Conservation (phyloP, 306 rosid species). For the Dalbergia oliveri region DNA sequence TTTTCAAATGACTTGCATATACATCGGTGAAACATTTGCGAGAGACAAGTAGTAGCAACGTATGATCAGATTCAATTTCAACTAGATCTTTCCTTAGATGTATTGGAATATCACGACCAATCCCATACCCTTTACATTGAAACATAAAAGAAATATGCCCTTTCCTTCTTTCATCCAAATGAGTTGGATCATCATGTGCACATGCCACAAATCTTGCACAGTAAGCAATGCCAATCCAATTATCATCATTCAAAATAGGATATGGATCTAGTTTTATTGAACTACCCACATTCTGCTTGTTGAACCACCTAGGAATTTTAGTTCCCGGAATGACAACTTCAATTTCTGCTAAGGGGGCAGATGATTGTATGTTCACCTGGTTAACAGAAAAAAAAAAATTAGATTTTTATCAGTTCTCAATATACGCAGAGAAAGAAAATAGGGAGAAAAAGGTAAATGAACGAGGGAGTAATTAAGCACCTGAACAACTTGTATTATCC, state of each 20-base stretch:
- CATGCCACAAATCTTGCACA: too few relatives aligned
- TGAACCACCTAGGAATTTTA: constrained; percentile 36
- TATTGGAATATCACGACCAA: too few relatives aligned
- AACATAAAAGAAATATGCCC: too few relatives aligned
- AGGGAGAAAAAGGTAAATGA: background rate
- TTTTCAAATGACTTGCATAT: background rate
- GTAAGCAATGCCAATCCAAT: too few relatives aligned
- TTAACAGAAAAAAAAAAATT: background rate
- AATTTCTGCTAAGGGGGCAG: background rate
- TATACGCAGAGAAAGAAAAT: too few relatives aligned
- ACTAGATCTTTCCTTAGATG: too few relatives aligned
- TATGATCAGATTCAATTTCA: background rate
- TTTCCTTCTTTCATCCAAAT: too few relatives aligned
- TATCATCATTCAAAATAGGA: too few relatives aligned
- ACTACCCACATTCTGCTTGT: too few relatives aligned
- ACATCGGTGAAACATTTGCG: background rate
- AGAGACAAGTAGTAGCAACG: background rate
- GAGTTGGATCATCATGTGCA: too few relatives aligned
- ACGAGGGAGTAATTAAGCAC: background rate
- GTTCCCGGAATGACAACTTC: background rate
- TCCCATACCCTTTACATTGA: too few relatives aligned
- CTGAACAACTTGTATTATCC: background rate
- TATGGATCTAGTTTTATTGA: too few relatives aligned
- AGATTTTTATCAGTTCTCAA: background rate
- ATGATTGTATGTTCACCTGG: constrained; percentile 1